Percentiles rank a stretch among this genome's conserved stretches.
phyloP scores from a whole-genome alignment of 805 yeast genomes.

The Kazachstania psychrophila region DNA sequence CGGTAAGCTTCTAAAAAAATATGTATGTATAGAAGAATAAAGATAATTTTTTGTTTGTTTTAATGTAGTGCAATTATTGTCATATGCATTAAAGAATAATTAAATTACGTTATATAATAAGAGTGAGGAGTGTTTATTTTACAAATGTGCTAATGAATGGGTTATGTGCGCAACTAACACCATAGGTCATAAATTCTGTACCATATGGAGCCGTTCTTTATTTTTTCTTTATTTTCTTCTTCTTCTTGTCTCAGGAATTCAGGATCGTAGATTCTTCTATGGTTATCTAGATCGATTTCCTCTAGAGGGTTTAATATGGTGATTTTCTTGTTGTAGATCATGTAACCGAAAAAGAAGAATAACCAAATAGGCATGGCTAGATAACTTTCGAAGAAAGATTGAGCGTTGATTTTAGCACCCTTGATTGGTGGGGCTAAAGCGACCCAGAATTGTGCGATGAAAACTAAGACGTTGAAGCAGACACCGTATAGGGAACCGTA shows the following conservation, averaged over 20 bases:
- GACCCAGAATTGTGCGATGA: conserved; percentile 55
- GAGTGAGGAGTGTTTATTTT: too few relatives aligned
- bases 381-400: conserved; percentile 44
- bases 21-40: too few relatives aligned
- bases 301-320: conserved; percentile 29
- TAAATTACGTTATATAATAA: too few relatives aligned
- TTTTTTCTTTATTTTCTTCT: conserved; percentile 29
- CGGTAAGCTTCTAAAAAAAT: too few relatives aligned
- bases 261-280: conserved; percentile 35
- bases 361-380: conserved; percentile 41
- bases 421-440: conserved; percentile 48
- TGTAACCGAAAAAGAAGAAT: conserved; percentile 41
- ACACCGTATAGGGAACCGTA: conserved; percentile 44
- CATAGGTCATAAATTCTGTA: conserved; percentile 31
- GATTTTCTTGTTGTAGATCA: conserved; percentile 35
- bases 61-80: too few relatives aligned
- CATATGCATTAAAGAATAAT: too few relatives aligned
- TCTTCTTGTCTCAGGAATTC: conserved; percentile 35
- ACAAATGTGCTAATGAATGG: too few relatives aligned
- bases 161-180: too few relatives aligned
- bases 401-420: conserved; percentile 30
- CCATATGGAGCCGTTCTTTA: conserved; percentile 19
- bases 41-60: too few relatives aligned
- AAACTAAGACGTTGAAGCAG: conserved; percentile 39
- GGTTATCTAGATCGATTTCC: conserved; percentile 37